Evolutionary conservation across 495 filamentous ascomycete species (phyloP), one percentile per base, ranked within the genome.

Genomic region (Aspergillus olivimuriae): DNA sequence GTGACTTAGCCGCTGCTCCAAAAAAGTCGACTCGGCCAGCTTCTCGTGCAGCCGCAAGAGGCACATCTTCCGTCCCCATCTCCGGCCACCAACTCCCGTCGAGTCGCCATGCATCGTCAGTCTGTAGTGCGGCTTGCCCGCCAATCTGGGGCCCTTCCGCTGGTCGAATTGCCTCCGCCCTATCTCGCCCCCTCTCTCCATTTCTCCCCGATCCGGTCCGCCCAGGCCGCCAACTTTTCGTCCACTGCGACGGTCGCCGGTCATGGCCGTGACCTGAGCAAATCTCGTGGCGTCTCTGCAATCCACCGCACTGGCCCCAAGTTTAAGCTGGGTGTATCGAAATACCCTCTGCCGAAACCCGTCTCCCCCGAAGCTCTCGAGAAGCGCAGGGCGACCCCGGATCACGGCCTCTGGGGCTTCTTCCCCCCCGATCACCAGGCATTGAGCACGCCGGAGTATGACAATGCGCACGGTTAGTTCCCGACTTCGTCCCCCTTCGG

Each of bases 381-480:
- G 40, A 50, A 57, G 32, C 65, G 64, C 11, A n/a, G 56, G 30
- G 41, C 55, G 12, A 84, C 84, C 56, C 71, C 75, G 5, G 63
- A 92, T 44, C 92, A 99, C 65, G 89, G 87, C 26, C 82, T 99
- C n/a, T 96, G 85, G 84, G 82, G 75, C 0, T 99, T 99, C 67
- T 97, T 99, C 65, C 76, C 80, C 46, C 65, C 70, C 37, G 72
- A 81, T 40, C 75, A 73, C 36, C 75, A 76, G 51, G 62, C 81
- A 12, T 57, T 95, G 58, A 71, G 68, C 35, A 78, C 76, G 9
- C 90, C 90, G 2, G 73, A 77, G 14, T 81, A 87, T 50, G 78
- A 82, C 34, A 39, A 55, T 12, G 68, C 77, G 26, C 81, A 89
- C 61, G 91, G 82, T 84, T 61, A 52, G 68, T 64, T 32, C 17